Evolutionary conservation across 345 rosid species (phyloP), one percentile per base, ranked within the genome.

Genomic region (Reutealis trisperma): DNA sequence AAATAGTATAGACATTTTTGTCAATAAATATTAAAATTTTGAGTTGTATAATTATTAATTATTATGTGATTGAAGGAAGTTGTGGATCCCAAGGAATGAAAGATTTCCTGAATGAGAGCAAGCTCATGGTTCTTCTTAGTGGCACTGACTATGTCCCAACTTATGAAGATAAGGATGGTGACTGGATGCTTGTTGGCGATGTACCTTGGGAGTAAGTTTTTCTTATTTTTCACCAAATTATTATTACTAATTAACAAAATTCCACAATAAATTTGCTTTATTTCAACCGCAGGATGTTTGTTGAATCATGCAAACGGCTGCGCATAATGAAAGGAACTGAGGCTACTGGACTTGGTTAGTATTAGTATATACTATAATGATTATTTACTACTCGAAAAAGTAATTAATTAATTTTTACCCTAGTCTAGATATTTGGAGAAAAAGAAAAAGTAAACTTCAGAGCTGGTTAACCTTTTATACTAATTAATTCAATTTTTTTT

Each of bases 131-230:
- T 70, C 78, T 92, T 7, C 86, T 90, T 78, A 89, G 83, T 78
- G 85, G 84, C 67, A 87, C 92, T 72, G 96, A 94, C 63, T 92
- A 90, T 85, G 94, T 90, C 84, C 93, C 97, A 65, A 90, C 96
- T 67, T 94, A 94, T 71, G 96, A 94, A 84, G 98, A 94, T 86
- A 94, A 90, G 87, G 98, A 94, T 65, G 94, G 97, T 72, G 98
- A 94, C 63, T 94, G 97, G 98, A 93, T 93, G 98, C 94, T 93
- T 58, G 92, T 93, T 61, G 98, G 98, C 15, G 98, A 93, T 81
- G 98, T 94, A 61, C 98, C 98, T n/a, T 94, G 98, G 98, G 85
- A 88, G 98, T 94, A 85, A 65, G 88, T 79, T 59, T 76, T 49
- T 51, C 4, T n/a, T 52, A 8, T n/a, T 66, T 21, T 37, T 3